Evolutionary conservation across 1,284 basidiomycete species (phyloP), one percentile per base, ranked within the genome.

Genomic region (Salmacisia buchloeana): DNA sequence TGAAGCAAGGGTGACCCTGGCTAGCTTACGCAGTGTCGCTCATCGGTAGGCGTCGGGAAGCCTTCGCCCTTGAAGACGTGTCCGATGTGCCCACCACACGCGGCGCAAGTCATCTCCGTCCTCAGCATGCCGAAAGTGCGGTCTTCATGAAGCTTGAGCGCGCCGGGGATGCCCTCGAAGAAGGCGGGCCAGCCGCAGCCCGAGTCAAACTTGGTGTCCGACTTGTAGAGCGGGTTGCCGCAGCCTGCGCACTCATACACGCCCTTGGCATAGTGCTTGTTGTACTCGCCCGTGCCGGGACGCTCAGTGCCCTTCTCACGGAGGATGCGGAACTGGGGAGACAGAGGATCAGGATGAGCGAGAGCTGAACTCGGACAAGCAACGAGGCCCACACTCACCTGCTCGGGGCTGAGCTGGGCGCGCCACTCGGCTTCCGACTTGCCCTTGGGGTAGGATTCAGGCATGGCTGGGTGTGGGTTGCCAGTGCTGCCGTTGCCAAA

Each of bases 161-260:
- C 91, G 36, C 92, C 93, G 0, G 92, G 93, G 64, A 96, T 87
- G 2, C 91, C 90, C 76, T 94, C 92, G 78, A 89, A 97, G 84
- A 94, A 97, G 0, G 92, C 92, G n/a, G 92, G 93, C 92, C 92
- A 97, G 34, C 92, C 93, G 75, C 92, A 97, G 10, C 92, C 91
- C 63, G 89, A 92, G 73, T 90, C 85, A 81, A 96, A 97, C 82
- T 97, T 97, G 69, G 91, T 92, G 34, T 84, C 85, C 73, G 90
- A 91, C 82, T 88, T 89, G 83, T 94, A 94, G 52, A 94, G 69
- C 3, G 82, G 81, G 0, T 81, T 80, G 59, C 74, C 67, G 67
- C 80, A 81, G 4, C 78, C 80, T 0, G 79, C 80, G 54, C 80
- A 81, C n/a, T 73, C 80, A 80, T 94, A 97, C 0, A 88, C 83